Conservation (phyloP, 2,329 filamentous ascomycete species). For the Ploettnerulaceae sp. region DNA sequence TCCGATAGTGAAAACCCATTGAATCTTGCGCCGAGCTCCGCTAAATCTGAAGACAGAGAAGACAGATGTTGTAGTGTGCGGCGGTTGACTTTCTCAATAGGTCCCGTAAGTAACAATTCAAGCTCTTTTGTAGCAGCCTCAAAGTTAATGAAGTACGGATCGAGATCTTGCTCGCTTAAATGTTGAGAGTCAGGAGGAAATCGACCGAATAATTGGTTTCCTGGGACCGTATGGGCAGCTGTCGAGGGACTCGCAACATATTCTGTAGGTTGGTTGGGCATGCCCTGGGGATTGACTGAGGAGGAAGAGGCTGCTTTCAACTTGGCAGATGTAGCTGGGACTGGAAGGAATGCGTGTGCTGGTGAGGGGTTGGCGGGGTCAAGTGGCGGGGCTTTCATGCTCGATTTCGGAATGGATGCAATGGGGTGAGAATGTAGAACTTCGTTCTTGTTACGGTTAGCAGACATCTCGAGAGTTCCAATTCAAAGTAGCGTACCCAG, state of each 20-base stretch:
- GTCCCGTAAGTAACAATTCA: slow-evolving; percentile 80
- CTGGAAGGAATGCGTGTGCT: slow-evolving; percentile 80
- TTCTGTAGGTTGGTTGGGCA: slow-evolving; percentile 49
- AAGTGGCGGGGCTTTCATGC: slow-evolving; percentile 90
- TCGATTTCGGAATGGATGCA: slow-evolving; percentile 86
- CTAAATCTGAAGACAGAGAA: slow-evolving; percentile 77
- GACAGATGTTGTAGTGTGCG: slow-evolving; percentile 82
- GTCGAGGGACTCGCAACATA: slow-evolving; percentile 45
- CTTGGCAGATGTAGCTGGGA: slow-evolving; percentile 82
- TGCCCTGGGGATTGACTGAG: slow-evolving; percentile 43
- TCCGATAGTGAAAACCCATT: slow-evolving; percentile 97
- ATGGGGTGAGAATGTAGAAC: slow-evolving; percentile 91
- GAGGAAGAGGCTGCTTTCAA: slow-evolving; percentile 52
- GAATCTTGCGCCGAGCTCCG: slow-evolving; percentile 90
- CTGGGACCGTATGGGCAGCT: slow-evolving; percentile 52
- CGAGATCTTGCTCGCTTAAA: slow-evolving; percentile 82
- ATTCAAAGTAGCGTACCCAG: slow-evolving; percentile 61
- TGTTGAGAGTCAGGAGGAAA: slow-evolving; percentile 77
- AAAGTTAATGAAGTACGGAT: slow-evolving; percentile 93
- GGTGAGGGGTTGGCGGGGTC: slow-evolving; percentile 88
- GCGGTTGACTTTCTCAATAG: slow-evolving; percentile 95
- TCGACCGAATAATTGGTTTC: slow-evolving; percentile 62
- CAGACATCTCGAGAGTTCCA: background rate
- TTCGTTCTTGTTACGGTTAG: slow-evolving; percentile 64
- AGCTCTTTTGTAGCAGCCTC: slow-evolving; percentile 89